Conservation (phyloP, 2,329 filamentous ascomycete species). For the Phyllosticta citribraziliensis region DNA sequence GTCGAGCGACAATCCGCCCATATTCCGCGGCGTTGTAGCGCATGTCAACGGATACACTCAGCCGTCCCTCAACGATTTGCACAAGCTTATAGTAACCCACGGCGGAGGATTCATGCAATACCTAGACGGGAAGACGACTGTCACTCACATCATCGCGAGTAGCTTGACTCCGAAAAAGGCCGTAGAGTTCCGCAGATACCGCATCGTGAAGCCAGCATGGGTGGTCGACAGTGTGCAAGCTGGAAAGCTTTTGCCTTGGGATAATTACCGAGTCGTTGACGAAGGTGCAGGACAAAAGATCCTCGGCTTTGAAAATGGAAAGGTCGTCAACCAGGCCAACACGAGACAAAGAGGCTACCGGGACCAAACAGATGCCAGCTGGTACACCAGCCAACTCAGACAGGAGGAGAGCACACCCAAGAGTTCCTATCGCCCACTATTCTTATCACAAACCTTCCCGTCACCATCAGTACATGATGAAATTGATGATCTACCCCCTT, state of each 20-base stretch:
- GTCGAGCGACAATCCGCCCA: constrained; percentile 60
- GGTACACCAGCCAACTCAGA: constrained; percentile 66
- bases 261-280: constrained; percentile 71
- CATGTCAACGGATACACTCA: constrained; percentile 96
- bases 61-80: constrained; percentile 80
- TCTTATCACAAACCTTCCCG: constrained; percentile 19
- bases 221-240: constrained; percentile 79
- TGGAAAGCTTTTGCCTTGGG: constrained; percentile 76
- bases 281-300: constrained; percentile 77
- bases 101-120: constrained; percentile 96
- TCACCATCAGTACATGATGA: constrained; percentile 18
- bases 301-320: constrained; percentile 53
- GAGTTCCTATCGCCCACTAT: constrained; percentile 16
- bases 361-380: constrained; percentile 73
- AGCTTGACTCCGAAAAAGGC: constrained; percentile 86
- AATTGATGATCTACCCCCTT: constrained; percentile 23
- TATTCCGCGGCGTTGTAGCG: constrained; percentile 84
- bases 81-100: constrained; percentile 78
- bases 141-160: constrained; percentile 91
- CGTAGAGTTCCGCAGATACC: constrained; percentile 76
- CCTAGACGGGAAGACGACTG: constrained; percentile 84
- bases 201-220: constrained; percentile 92
- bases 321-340: constrained; percentile 56
- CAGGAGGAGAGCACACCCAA: constrained; percentile 19
- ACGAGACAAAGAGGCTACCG: constrained; percentile 56